phyloP scores from a whole-genome alignment of 257 asterid genomes.

The Nicotiana sylvestris region DNA sequence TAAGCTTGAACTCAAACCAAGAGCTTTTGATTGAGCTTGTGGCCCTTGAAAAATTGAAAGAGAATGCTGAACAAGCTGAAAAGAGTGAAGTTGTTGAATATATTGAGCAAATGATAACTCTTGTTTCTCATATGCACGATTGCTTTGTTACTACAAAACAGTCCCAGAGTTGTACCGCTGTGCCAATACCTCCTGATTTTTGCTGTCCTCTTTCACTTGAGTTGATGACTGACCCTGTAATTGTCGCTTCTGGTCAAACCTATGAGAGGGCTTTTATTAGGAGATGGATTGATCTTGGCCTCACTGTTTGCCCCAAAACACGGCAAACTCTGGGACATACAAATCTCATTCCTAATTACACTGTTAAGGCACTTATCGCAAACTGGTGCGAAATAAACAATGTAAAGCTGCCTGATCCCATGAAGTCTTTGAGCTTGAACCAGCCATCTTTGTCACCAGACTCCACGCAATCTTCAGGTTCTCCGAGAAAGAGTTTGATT shows the following conservation, averaged over 20 bases:
- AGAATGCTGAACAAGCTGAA: constrained; percentile 73
- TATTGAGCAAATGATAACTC: constrained; percentile 62
- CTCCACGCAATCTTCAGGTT: constrained; percentile 31
- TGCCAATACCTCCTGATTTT: constrained; percentile 72
- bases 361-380: constrained; percentile 80
- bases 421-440: constrained; percentile 43
- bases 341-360: constrained; percentile 78
- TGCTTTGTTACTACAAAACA: constrained; percentile 64
- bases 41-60: constrained; percentile 85
- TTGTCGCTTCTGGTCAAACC: constrained; percentile 93
- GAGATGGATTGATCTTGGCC: constrained; percentile 84
- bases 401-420: constrained; percentile 68
- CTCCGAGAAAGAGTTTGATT: constrained; percentile 36
- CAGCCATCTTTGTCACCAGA: constrained; percentile 58
- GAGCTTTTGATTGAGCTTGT: constrained; percentile 82
- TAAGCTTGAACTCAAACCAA: constrained; percentile 69
- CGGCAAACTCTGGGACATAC: constrained; percentile 74
- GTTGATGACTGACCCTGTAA: constrained; percentile 89
- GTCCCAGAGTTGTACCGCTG: constrained; percentile 55
- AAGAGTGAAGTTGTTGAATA: constrained; percentile 58
- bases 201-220: constrained; percentile 90
- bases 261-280: constrained; percentile 76
- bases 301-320: constrained; percentile 85
- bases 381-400: constrained; percentile 74
- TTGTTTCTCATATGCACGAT: constrained; percentile 82